phyloP scores from a whole-genome alignment of 768 basidiomycete species.

The Sistotremastrum niveocremeum region DNA sequence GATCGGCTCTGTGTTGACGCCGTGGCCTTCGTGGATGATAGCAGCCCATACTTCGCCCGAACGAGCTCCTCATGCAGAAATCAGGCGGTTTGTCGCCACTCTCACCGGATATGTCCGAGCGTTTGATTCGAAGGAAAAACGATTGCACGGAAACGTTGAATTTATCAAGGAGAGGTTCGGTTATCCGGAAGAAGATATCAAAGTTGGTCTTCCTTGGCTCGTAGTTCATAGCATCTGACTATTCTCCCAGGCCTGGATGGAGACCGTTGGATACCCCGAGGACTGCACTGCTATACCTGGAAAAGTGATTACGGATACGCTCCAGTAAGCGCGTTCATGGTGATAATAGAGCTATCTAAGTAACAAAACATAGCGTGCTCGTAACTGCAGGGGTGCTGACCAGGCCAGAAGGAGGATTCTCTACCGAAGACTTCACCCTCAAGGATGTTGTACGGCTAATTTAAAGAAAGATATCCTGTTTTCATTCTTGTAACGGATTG shows the following conservation, averaged over 20 bases:
- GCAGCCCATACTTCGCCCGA: constrained; percentile 60
- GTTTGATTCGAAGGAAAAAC: constrained; percentile 49
- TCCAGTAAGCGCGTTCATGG: constrained; percentile 34
- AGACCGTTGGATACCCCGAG: constrained; percentile 61
- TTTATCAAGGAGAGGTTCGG: constrained; percentile 73
- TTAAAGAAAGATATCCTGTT: too few relatives aligned
- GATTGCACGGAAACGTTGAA: constrained; percentile 45
- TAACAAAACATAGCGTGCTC: constrained; percentile 36
- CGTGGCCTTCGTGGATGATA: constrained; percentile 96
- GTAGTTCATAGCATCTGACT: neutral
- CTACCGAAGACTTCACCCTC: constrained; percentile 44
- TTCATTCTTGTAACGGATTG: too few relatives aligned
- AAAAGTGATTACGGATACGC: constrained; percentile 54
- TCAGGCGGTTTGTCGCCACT: constrained; percentile 45
- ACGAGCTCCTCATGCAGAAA: constrained; percentile 36
- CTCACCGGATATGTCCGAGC: constrained; percentile 51
- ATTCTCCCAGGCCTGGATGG: constrained; percentile 58
- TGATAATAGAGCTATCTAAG: constrained; percentile 1
- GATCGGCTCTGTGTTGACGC: constrained; percentile 81
- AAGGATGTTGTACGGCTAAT: constrained; percentile 36
- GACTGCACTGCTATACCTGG: constrained; percentile 50
- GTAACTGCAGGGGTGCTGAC: constrained; percentile 63
- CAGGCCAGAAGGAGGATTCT: constrained; percentile 37
- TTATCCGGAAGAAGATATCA: constrained; percentile 71
- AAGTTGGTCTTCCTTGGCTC: constrained; percentile 26